Evolutionary conservation across 2,329 filamentous ascomycete species (phyloP).

Genomic region (Huntiella savannae): DNA sequence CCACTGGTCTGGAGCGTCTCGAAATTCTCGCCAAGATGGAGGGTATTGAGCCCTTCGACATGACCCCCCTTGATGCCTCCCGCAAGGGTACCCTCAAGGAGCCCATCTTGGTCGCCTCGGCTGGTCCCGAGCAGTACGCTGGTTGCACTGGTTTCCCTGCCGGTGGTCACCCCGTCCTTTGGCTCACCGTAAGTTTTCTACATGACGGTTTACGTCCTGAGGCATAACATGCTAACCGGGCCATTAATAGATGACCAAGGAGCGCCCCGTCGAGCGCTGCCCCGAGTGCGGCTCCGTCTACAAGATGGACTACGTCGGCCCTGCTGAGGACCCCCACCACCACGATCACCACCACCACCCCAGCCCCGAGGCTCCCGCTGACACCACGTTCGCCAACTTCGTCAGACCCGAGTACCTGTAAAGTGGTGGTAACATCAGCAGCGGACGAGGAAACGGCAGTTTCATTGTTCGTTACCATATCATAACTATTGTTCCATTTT

Average conservation of each 20-base stretch:
- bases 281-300: slow-evolving; percentile 89
- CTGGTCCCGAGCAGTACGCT: slow-evolving; percentile 87
- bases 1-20: slow-evolving; percentile 93
- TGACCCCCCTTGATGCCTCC: slow-evolving; percentile 85
- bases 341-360: slow-evolving; percentile 36
- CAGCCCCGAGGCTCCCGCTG: slow-evolving; percentile 48
- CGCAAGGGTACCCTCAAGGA: slow-evolving; percentile 74
- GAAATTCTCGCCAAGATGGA: slow-evolving; percentile 99
- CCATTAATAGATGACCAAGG: slow-evolving; percentile 49
- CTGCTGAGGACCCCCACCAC: slow-evolving; percentile 51
- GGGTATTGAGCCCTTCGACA: slow-evolving; percentile 93
- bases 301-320: slow-evolving; percentile 94
- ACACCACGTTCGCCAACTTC: slow-evolving; percentile 87
- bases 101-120: slow-evolving; percentile 78
- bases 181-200: slow-evolving; percentile 56
- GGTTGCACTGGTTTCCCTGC: slow-evolving; percentile 89
- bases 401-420: slow-evolving; percentile 92
- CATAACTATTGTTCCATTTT: slow-evolving; percentile 5
- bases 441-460: neutral
- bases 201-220: neutral
- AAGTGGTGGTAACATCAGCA: slow-evolving; percentile 11
- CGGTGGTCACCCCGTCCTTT: slow-evolving; percentile 78
- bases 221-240: neutral
- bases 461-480: slow-evolving; percentile 2
- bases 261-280: slow-evolving; percentile 87